Evolutionary conservation across 495 filamentous ascomycete genomes (phyloP), one percentile per base, ranked within the genome.

Genomic region (Podospora pseudocomata): DNA sequence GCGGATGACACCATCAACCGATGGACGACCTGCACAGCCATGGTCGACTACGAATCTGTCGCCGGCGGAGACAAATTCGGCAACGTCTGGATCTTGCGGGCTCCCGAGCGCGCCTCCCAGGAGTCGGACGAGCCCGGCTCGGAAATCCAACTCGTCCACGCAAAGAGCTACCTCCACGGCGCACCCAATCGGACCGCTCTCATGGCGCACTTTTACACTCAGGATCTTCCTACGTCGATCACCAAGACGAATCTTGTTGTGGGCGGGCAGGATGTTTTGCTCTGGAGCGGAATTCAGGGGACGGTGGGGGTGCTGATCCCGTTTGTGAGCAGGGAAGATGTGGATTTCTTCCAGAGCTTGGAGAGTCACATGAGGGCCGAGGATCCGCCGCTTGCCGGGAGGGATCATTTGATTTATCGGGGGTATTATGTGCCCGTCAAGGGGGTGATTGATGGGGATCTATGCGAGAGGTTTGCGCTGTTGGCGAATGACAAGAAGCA

Each of bases 11-110:
- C 88, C 18, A 82, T 97, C 66, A 83, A 94, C 49, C 88, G 96
- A 26, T 97, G 91, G 90, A 96, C 92, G 0, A 94, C 91, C 1
- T 88, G 89, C 60, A 91, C 89, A 0, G 85, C 92, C 5, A 97
- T 98, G 94, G 89, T 97, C 1, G 96, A 99, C 76, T 99, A 99
- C 79, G 95, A 98, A 76, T 97, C 94, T 1, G 88, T 91, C 19
- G 95, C 93, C 13, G 95, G 94, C 44, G 96, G 96, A 56, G 96
- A 99, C 80, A 97, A 96, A 75, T 99, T 99, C 69, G 96, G 96
- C 59, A 98, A 98, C 72, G 74, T 99, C 2, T 98, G 93, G 92
- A 84, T 98, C 53, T 76, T 98, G 66, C 90, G 96, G 13, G 94
- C 91, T 72, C 93, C 96, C 0, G 86, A 88, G 68, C 94, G 96